Base-by-base conservation (phyloP, 345 rosid species). In the Hibiscus tridactylites region DNA sequence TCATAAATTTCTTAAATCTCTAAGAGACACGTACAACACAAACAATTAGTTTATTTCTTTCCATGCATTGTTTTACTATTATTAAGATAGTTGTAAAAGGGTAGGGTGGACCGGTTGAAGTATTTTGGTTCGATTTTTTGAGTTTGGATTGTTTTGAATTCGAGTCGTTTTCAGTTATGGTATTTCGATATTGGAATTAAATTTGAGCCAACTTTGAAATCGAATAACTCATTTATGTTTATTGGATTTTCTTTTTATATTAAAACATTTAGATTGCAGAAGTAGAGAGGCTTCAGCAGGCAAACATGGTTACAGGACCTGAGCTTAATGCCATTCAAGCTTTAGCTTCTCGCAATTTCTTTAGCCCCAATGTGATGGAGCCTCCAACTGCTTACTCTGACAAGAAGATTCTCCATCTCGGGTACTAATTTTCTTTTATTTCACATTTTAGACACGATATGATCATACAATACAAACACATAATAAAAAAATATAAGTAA, bases 341-440 rank as follows among this genome's bases (percentile, higher is more conserved):
- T 3, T 79, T 65, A 42, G 10, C 33, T 15, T 61, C 68, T 54
- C 91, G 92, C 74, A 90, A 95, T 78, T 95, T 92, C 97, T 90
- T 95, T 70, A 81, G 79, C 49, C 74, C 91, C 2, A 76, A 81
- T 70, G 76, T 90, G 76, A 75, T 94, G 49, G 89, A 84, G 3
- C 75, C 73, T 37, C 85, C 77, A 59, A 62, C 76, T 62, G 61
- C 83, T 15, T 90, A 84, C 85, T 83, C 58, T 0, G 95, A 88
- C 83, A 91, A 88, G 87, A 94, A 90, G 80, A 78, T 83, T 5
- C 93, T 90, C 71, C 91, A 91, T 82, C 96, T 91, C 54, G 97
- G 97, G 85, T 94, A 72, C 26, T 17, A 7, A 11, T 70, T 17
- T 21, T 3, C 9, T 9, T 56, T 5, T 7, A 47, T 56, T 21